A percentile compares a stretch with the other conserved stretches of the same genome.
phyloP scores from a whole-genome alignment of 202 grass and related monocot genomes.

The Zizania palustris region DNA sequence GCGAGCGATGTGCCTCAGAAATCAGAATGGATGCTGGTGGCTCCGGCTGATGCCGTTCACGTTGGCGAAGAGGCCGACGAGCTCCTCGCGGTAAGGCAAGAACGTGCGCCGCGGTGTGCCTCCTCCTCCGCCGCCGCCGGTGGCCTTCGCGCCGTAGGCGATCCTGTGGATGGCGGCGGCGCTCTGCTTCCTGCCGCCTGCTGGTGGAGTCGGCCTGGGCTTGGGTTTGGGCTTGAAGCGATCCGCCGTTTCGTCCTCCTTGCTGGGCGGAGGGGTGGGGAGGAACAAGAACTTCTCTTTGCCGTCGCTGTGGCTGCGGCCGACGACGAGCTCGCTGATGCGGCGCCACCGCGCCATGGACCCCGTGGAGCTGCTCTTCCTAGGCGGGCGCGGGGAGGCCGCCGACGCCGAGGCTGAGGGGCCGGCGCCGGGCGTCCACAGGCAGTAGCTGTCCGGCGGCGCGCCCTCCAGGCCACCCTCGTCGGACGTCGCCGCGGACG shows the following conservation, averaged over 20 bases:
- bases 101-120: constrained; percentile 56
- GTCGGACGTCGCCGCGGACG: constrained; percentile 8
- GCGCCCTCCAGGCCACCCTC: constrained; percentile 40
- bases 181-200: constrained; percentile 24
- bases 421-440: constrained; percentile 49
- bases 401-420: neutral
- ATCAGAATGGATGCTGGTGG: constrained; percentile 52
- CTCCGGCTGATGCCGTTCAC: constrained; percentile 63
- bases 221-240: constrained; percentile 10
- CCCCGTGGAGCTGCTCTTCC: constrained; percentile 80
- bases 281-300: constrained; percentile 90
- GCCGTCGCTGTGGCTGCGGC: constrained; percentile 86
- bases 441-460: constrained; percentile 69
- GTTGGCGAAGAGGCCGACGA: constrained; percentile 76
- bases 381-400: constrained; percentile 26
- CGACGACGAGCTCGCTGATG: constrained; percentile 71
- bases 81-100: constrained; percentile 74
- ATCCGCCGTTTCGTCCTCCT: neutral
- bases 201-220: neutral
- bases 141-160: constrained; percentile 36
- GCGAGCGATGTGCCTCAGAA: neutral
- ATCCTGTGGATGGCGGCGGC: constrained; percentile 44
- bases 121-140: neutral
- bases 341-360: constrained; percentile 80
- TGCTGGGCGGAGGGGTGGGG: constrained; percentile 23